These are phyloP conservation scores for Mortierella sp. DNA, from an alignment of 371 early-diverging fungal genomes.

Conservation along the genomic window DNA sequence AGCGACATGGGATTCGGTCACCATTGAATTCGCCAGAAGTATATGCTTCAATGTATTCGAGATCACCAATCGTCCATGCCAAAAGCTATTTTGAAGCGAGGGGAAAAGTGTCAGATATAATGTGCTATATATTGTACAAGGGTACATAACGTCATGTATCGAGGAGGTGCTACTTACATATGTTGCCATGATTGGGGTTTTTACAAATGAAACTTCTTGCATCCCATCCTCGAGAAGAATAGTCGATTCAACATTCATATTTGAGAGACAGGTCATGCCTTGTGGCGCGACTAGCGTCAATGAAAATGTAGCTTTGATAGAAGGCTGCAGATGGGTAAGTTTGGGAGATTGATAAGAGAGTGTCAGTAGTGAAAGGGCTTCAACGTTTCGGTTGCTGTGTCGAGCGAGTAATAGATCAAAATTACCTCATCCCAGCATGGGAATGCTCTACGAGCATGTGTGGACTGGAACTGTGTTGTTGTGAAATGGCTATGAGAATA, in stretches of 20 bases:
- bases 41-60: conserved; percentile 87
- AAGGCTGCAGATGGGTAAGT: conserved; percentile 65
- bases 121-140: not conserved
- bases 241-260: conserved; percentile 79
- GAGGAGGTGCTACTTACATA: conserved; percentile 64
- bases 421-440: conserved; percentile 93
- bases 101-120: not conserved
- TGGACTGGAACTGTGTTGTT: conserved; percentile 94
- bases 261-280: conserved; percentile 85
- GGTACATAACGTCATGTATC: not conserved
- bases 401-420: no score
- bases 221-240: conserved; percentile 33
- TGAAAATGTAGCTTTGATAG: conserved; percentile 92
- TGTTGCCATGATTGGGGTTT: conserved; percentile 93
- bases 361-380: not conserved
- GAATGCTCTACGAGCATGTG: conserved; percentile 90
- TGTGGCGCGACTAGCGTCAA: conserved; percentile 79
- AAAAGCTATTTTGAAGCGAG: conserved; percentile 65
- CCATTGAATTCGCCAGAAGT: conserved; percentile 71
- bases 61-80: conserved; percentile 91
- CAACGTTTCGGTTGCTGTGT: no score
- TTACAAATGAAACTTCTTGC: conserved; percentile 76
- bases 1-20: conserved; percentile 74
- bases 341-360: not conserved
- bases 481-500: conserved; percentile 62